These are phyloP conservation scores for Fusarium sp. DNA, from an alignment of 2,329 filamentous ascomycete genomes.

Conservation along the genomic window DNA sequence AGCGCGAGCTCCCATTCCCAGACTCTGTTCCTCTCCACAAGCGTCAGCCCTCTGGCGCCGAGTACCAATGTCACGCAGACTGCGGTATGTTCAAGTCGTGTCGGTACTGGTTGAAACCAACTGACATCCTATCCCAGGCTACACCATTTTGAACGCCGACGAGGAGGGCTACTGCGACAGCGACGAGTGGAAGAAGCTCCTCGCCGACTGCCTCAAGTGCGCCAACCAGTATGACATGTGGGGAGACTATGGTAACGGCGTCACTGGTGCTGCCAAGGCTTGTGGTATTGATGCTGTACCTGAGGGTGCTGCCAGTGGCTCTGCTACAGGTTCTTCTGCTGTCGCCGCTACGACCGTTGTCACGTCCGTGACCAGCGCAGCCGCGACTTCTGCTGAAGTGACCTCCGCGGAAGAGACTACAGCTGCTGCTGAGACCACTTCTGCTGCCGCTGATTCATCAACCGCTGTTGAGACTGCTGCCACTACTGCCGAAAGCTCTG, in stretches of 20 bases:
- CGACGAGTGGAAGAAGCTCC: constrained; percentile 54
- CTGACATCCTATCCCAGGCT: constrained; percentile 36
- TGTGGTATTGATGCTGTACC: constrained; percentile 49
- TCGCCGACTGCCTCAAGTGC: constrained; percentile 59
- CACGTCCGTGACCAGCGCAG: constrained; percentile 18
- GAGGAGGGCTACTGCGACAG: constrained; percentile 48
- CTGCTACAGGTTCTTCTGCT: constrained; percentile 15
- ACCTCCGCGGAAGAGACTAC: neutral
- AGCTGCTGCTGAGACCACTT: constrained; percentile 10
- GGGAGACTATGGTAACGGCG: constrained; percentile 55
- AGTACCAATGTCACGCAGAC: constrained; percentile 62
- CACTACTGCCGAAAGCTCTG: constrained; percentile 7
- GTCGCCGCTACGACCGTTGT: constrained; percentile 18
- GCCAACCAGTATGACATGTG: constrained; percentile 58
- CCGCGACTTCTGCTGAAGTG: neutral
- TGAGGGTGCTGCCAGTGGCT: constrained; percentile 13
- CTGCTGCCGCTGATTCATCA: neutral
- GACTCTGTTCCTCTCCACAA: constrained; percentile 51
- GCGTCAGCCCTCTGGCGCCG: constrained; percentile 55
- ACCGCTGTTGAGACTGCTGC: constrained; percentile 11
- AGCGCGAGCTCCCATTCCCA: constrained; percentile 44
- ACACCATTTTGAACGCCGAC: constrained; percentile 44
- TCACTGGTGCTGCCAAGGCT: constrained; percentile 51
- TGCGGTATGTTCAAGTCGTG: constrained; percentile 55
- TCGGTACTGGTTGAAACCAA: accelerated